A percentile compares a stretch with the other conserved stretches of the same genome.
These are phyloP conservation scores for Herpetomonas tarakana DNA, from an alignment of 208 protist genomes.

Conservation along the genomic window DNA sequence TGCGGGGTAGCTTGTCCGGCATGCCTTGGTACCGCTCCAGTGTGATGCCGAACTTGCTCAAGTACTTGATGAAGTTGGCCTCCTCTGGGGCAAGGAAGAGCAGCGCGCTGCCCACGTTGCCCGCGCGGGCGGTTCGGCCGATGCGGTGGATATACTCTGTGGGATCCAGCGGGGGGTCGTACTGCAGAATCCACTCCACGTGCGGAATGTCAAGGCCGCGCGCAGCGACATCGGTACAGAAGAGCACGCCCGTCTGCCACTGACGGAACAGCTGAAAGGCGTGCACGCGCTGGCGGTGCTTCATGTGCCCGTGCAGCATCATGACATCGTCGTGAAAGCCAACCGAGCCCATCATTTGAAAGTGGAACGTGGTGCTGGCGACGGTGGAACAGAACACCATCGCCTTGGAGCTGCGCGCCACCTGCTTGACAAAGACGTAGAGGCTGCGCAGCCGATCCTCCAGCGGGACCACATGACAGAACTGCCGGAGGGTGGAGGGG, in stretches of 20 bases:
- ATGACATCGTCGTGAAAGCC: conserved; percentile 96
- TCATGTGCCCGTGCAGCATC: conserved; percentile 96
- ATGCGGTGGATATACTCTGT: conserved; percentile 97
- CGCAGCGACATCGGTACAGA: conserved; percentile 95
- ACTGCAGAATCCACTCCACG: conserved; percentile 98
- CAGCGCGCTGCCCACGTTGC: conserved; percentile 88
- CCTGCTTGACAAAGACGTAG: conserved; percentile 97
- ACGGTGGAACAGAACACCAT: conserved; percentile 98
- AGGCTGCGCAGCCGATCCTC: conserved; percentile 76
- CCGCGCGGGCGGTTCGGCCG: conserved; percentile 95
- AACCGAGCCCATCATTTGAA: conserved; percentile 98
- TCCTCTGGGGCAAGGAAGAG: conserved; percentile 94
- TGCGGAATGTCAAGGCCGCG: conserved; percentile 95
- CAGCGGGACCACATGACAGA: conserved; percentile 71
- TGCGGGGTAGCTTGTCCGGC: conserved; percentile 61
- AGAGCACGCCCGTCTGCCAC: conserved; percentile 86
- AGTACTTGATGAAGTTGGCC: conserved; percentile 82
- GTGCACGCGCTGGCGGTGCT: conserved; percentile 92
- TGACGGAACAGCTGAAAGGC: conserved; percentile 89
- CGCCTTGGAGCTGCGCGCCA: conserved; percentile 93
- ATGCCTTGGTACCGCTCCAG: conserved; percentile 69
- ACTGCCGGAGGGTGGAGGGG: conserved; percentile 78
- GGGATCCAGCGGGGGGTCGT: conserved; percentile 95
- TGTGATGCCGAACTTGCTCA: conserved; percentile 76
- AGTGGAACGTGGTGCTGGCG: conserved; percentile 97